Percentiles rank a stretch among this genome's conserved stretches.
These are phyloP conservation scores for Angomonas deanei DNA, from an alignment of 208 protist genomes.

Conservation along the genomic window DNA sequence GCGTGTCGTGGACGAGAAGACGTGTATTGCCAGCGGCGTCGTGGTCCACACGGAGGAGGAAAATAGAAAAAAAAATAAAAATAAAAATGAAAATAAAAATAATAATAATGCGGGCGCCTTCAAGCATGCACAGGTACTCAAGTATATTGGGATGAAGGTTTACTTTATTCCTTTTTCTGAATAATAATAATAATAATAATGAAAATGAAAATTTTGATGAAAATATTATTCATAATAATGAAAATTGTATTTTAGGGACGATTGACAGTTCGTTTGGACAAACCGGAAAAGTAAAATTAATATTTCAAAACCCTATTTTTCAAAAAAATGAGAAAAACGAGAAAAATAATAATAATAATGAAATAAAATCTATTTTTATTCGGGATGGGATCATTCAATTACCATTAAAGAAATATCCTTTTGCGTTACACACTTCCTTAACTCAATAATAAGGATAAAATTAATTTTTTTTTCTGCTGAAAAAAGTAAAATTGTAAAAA, in stretches of 20 bases:
- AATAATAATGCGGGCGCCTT: too few species aligned
- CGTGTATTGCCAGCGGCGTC: conserved; percentile 68
- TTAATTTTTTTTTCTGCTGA: not conserved
- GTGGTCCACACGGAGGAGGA: conserved; percentile 17
- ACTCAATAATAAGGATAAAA: conserved; percentile 27
- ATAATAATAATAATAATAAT: too few species aligned
- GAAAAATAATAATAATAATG: not conserved
- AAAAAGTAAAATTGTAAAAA: conserved; percentile 3
- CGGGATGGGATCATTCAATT: conserved; percentile 35
- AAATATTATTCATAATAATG: too few species aligned
- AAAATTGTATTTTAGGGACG: conserved; percentile 25
- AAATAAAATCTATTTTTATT: conserved; percentile 8
- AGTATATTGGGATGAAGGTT: conserved; percentile 64
- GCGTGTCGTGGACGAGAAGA: conserved; percentile 52
- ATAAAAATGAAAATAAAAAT: conserved; percentile 9
- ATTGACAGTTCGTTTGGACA: conserved; percentile 82
- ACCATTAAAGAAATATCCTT: conserved; percentile 59
- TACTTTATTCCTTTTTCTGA: conserved; percentile 27
- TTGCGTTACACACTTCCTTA: conserved; percentile 42
- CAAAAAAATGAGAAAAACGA: conserved; percentile 17
- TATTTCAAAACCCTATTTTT: conserved; percentile 56
- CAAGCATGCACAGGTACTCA: conserved; percentile 62
- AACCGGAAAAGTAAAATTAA: conserved; percentile 69
- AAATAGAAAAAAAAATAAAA: not conserved
- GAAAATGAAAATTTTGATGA: too few species aligned